Base-by-base conservation (phyloP, 2,329 filamentous ascomycete species). In the Aulographum hederae region DNA sequence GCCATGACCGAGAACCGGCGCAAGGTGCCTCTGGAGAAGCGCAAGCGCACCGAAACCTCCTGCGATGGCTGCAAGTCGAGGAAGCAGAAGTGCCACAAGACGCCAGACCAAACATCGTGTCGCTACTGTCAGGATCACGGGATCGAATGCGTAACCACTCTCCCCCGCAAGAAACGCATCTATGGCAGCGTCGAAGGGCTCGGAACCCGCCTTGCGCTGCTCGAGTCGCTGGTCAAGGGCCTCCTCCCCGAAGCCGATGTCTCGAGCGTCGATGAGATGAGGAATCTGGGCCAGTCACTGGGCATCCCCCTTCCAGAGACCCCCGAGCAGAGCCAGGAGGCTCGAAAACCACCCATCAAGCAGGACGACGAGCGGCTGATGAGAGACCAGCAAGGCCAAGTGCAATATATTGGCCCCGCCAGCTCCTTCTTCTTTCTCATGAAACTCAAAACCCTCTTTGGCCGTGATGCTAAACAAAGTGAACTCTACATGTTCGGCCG, bases 1-100 rank as follows among this genome's bases (percentile, higher is more conserved):
- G n/a, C n/a, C n/a, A n/a, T n/a, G n/a, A n/a, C n/a, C n/a, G n/a
- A n/a, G n/a, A n/a, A n/a, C n/a, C n/a, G n/a, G n/a, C n/a, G n/a
- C n/a, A 8, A 15, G 17, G 55, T 60, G 10, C 57, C 57, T 4
- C 46, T 52, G 28, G 54, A 58, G 34, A 56, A 57, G 41, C 48
- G 57, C 27, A 57, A 60, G 38, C 47, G 57, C 16, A 57, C 57
- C 31, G 57, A 60, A 38, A 54, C 53, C 12, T 53, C 48, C 32
- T 61, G 57, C 44, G 57, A 61, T 44, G 56, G 57, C 36, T 60
- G 57, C 50, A 60, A 60, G 45, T 53, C 50, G 35, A 46, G 57
- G 28, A 60, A 60, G 41, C 57, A 60, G 36, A 60, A 60, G 41
- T 61, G 57, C 43, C 44, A 53, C 34, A 51, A 51, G 18, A 46